Evolutionary conservation across 768 basidiomycete species (phyloP).

Genomic region (Termitomyces sp.): DNA sequence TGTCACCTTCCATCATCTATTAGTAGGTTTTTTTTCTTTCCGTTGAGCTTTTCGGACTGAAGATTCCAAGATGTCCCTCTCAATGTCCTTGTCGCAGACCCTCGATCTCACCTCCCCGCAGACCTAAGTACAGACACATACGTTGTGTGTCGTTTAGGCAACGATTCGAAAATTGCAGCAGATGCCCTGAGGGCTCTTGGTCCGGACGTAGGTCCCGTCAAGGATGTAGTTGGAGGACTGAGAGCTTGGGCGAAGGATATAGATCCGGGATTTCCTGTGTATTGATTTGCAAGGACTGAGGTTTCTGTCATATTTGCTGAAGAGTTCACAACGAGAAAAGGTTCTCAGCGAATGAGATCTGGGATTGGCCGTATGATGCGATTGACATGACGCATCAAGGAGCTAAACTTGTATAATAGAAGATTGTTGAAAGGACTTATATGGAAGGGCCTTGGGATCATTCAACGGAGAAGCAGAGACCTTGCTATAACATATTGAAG

Average conservation of each 20-base stretch:
- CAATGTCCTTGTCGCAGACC: constrained; percentile 54
- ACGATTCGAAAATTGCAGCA: constrained; percentile 89
- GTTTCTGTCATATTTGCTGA: background rate
- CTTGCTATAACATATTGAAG: background rate
- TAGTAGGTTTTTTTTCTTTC: constrained; percentile 38
- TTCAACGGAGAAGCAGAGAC: background rate
- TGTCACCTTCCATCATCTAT: constrained; percentile 70
- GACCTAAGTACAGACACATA: constrained; percentile 30
- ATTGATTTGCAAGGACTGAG: constrained; percentile 34
- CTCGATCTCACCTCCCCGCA: constrained; percentile 34
- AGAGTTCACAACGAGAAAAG: too few species aligned
- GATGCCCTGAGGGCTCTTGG: constrained; percentile 43
- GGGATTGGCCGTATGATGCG: background rate
- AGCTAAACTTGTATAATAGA: background rate
- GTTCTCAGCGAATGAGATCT: background rate
- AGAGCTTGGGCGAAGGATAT: constrained; percentile 73
- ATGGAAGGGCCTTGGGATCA: background rate
- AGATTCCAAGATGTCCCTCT: constrained; percentile 57
- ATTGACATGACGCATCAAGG: too few species aligned
- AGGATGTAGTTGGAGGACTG: constrained; percentile 79
- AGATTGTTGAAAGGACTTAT: background rate
- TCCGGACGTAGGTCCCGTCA: constrained; percentile 29
- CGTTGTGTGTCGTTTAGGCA: constrained; percentile 83
- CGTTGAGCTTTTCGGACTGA: background rate
- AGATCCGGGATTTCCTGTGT: constrained; percentile 74